Base-by-base conservation (phyloP, 257 asterid genomes). In the Lycium ferocissimum region DNA sequence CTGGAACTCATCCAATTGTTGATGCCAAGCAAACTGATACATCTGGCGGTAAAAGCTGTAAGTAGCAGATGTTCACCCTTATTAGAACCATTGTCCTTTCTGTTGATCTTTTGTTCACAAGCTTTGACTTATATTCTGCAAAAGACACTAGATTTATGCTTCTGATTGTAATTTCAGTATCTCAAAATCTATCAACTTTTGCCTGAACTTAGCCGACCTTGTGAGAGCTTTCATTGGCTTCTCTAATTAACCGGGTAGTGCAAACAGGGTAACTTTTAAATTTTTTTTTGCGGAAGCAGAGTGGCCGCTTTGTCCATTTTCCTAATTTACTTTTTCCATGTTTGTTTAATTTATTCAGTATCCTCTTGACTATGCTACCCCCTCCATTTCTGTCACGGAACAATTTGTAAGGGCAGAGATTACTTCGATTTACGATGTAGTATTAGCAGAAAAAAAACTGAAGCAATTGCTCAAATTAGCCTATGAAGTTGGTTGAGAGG, bases 1-100 rank as follows among this genome's bases (percentile, higher is more conserved):
- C 97, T 22, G 99, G 98, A 81, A 93, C 95, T 85, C 91, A 88
- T 87, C 92, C 92, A 2, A 86, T 54, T 70, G 86, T 73, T 58
- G 98, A 91, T 83, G 89, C 87, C 49, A 91, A 89, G 81, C 89
- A 72, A 43, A 84, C 84, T 73, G 91, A 87, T 86, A 89, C 94
- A 86, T 88, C 93, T 12, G 91, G 93, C 49, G 91, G 92, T 63
- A 87, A 89, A 85, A 88, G 87, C 84, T 85, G 98, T 96, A 89
- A 94, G 98, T 92, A 53, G 82, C 66, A 26, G 22, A 51, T 26
- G 15, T 14, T 53, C 82, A 53, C 82, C 82, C 62, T 22, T 51
- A 3, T 22, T 51, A 3, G 8, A 49, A 13, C 51, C 81, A 17
- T 59, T 11, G 6, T 45, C 79, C 54, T 73, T 8, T 85, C 59